Base-by-base conservation (phyloP, 2,329 filamentous ascomycete species). In the Colletotrichum australisinense region DNA sequence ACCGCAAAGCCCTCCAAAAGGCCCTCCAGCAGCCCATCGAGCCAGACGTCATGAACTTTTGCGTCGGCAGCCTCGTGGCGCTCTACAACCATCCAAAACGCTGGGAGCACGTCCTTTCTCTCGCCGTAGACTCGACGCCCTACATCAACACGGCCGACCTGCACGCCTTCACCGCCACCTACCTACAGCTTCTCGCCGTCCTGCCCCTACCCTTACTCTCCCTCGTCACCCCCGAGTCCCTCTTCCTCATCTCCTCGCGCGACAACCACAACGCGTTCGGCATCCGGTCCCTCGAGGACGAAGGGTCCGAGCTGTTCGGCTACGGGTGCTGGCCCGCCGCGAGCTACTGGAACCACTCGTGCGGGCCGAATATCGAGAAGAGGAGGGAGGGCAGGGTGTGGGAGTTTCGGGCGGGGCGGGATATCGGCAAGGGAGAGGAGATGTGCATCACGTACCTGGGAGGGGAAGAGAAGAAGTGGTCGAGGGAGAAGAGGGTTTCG, bases 281-380 rank as follows among this genome's bases (percentile, higher is more conserved):
- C 16, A 70, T 73, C 42, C 70, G 70, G 11, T 73, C 70, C 7
- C 49, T 73, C 30, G 70, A 73, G 46, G 70, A 73, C n/a, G 70
- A 73, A 5, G 70, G 70, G 16, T 73, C 70, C 32, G 70, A 73
- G 67, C 58, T 73, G n/a, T 73, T 73, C 49, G 70, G 70, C 6
- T 69, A 65, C 55, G 70, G 70, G 6, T 73, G 70, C 19, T 73
- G 70, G 70, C 70, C 70, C 42, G 55, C 58, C 3, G 70, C 70
- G 19, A 73, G 70, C 28, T 73, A 70, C 56, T 74, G 72, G 60
- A 74, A 74, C 42, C 71, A 74, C 9, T 74, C 71, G 3, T 74
- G 71, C n/a, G 49, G 19, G 3, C 71, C 71, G 12, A 72, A 74
- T 24, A 30, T 72, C 16, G 22, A 26, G 30, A 72, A 71, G 49